Base-by-base conservation (phyloP, 2,329 filamentous ascomycete genomes). In the Alternaria sp. region DNA sequence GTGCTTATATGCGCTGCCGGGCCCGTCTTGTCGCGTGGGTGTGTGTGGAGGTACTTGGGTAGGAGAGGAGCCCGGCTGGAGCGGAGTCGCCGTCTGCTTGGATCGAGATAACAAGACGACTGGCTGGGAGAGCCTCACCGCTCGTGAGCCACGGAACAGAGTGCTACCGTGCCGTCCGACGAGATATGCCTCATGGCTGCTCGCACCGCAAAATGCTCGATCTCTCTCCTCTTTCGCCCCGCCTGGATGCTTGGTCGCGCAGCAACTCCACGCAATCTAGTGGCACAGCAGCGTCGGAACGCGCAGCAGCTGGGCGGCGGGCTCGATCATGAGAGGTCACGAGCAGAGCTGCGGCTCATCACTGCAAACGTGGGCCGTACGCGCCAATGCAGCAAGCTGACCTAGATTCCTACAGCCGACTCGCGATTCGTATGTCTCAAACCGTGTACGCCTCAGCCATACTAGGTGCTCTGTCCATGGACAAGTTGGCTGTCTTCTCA, bases 81-180 rank as follows among this genome's bases (percentile, higher is more conserved):
- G 60, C 60, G 60, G 60, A 65, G 60, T 63, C 53, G 63, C 62
- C 62, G 62, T 51, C 34, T 54, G 53, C 44, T 54, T 54, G 55
- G 59, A 57, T 40, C 52, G 20, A 57, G 62, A 65, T 65, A 65
- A 62, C 38, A 25, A 38, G 4, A 52, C 46, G 41, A 57, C 27
- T 57, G 62, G 59, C 51, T 32, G n/a, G 36, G 55, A 20, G 46
- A 43, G 38, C 54, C 54, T 60, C 58, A 60, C 58, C 58, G 58
- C 58, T 57, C 40, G 36, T 49, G 36, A 32, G 18, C 53, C 41
- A 60, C 49, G 34, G 58, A 11, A 28, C 16, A 30, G 46, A 43
- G 27, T 36, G 34, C 48, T 45, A 25, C 38, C 52, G 36, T 60
- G 52, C 57, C 52, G 46, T 55, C 45, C 20, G 27, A 36, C 28